Evolutionary conservation across 805 yeast genomes (phyloP), one percentile per base, ranked within the genome.

Genomic region (Trichomonascus vanleenenianus): DNA sequence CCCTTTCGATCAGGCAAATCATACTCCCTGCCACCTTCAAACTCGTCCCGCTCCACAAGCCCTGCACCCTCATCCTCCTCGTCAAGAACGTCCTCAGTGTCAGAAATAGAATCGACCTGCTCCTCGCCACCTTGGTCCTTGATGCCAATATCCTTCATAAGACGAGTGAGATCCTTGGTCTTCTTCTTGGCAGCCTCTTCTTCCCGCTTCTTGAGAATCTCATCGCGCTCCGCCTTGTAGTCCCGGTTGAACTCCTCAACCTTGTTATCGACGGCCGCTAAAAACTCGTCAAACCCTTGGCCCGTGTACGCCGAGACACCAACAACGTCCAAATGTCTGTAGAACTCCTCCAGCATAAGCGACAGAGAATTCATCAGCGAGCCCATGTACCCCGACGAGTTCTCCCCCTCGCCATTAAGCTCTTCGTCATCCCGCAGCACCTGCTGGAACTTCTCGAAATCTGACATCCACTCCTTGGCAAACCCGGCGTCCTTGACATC

Each of bases 391-490:
- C 96, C 96, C 2, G 91, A 80, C 2, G 81, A 77, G 18, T 74
- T 64, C 34, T 69, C 71, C 16, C 79, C 78, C 45, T 65, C 67
- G 32, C 79, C 83, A 52, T 77, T 82, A 42, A 76, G 65, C 40
- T 84, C 88, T 49, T 79, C 79, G 60, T 83, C 83, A 30, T 72
- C 71, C 51, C 73, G 72, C 46, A 91, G 68, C 1, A 95, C 95
- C 18, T 65, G 68, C 64, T 91, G 97, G 71, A 93, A 93, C 12
- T 79, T 73, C 63, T 91, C 97, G 63, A 93, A 93, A 66, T 93
- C 98, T 2, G 82, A 77, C 97, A 93, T 87, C 99, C 99, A 93
- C 54, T 86, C 94, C 59, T 79, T 81, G 18, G 96, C 97, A 67
- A 89, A 88, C 42, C 76, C 82, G 0, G 94, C 85, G 48, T 83